A percentile compares a stretch with the other conserved stretches of the same genome.
phyloP scores from a whole-genome alignment of 2,329 filamentous ascomycete genomes.

The Fusarium subtropicale region DNA sequence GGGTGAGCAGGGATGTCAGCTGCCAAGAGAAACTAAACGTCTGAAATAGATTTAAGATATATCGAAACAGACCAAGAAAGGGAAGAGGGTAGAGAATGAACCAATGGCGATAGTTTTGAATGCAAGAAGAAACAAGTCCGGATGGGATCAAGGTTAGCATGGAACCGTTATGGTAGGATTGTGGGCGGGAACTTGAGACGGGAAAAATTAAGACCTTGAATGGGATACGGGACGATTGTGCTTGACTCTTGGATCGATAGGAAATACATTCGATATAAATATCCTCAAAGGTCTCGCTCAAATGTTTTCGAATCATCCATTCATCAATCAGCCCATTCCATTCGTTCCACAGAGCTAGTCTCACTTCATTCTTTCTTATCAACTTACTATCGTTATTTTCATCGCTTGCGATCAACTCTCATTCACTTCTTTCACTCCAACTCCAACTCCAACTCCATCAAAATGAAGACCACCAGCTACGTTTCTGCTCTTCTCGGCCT shows the following conservation, averaged over 20 bases:
- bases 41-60: conserved; percentile 3
- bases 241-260: background rate
- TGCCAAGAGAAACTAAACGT: conserved; percentile 24
- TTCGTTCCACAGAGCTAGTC: conserved; percentile 31
- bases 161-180: background rate
- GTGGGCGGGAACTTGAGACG: conserved; percentile 3
- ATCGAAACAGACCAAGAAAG: background rate
- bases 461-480: conserved; percentile 23
- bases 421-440: background rate
- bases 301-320: conserved; percentile 1
- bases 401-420: conserved; percentile 9
- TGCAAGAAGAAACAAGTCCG: background rate
- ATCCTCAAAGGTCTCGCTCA: background rate
- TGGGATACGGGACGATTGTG: background rate
- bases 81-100: background rate
- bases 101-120: background rate
- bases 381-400: conserved; percentile 13
- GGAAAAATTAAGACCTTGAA: background rate
- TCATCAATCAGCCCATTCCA: conserved; percentile 21
- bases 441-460: background rate
- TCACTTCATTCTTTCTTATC: conserved; percentile 23
- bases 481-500: conserved; percentile 19
- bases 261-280: conserved; percentile 3
- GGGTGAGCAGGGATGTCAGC: background rate
- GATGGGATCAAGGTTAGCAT: background rate